Conservation (phyloP, 306 rosid genomes). For the Medicago arabica region DNA sequence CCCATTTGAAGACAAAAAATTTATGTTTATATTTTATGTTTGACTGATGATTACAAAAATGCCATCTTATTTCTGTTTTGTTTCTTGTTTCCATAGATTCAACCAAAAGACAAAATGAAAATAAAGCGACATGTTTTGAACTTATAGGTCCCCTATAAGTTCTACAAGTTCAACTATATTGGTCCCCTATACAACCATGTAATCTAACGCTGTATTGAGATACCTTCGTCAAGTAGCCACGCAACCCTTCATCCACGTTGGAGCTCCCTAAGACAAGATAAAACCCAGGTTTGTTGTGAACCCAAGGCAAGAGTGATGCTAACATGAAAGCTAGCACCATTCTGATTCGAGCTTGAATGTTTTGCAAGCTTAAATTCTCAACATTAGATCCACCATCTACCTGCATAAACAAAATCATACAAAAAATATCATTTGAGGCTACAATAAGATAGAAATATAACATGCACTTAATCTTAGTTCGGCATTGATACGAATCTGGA, state of each 20-base stretch:
- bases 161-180: neutral
- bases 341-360: constrained; percentile 94
- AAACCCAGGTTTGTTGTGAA: constrained; percentile 85
- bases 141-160: neutral
- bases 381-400: constrained; percentile 90
- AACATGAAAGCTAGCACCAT: constrained; percentile 98
- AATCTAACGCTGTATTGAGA: constrained; percentile 5
- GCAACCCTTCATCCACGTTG: constrained; percentile 92
- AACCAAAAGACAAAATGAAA: neutral
- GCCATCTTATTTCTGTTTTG: neutral
- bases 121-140: neutral
- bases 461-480: constrained; percentile 22
- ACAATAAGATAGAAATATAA: constrained; percentile 15
- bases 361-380: constrained; percentile 87
- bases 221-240: constrained; percentile 95
- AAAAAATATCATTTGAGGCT: constrained; percentile 16
- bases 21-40: neutral
- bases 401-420: constrained; percentile 53
- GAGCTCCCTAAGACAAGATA: constrained; percentile 95
- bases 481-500: too few relatives aligned
- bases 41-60: constrained; percentile 5
- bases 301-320: constrained; percentile 98
- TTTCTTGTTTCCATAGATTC: constrained; percentile 3
- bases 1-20: neutral
- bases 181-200: neutral